Percentiles rank a stretch among this genome's conserved stretches.
Evolutionary conservation across 1,284 basidiomycete genomes (phyloP).

Genomic region (Meira nashicola): DNA sequence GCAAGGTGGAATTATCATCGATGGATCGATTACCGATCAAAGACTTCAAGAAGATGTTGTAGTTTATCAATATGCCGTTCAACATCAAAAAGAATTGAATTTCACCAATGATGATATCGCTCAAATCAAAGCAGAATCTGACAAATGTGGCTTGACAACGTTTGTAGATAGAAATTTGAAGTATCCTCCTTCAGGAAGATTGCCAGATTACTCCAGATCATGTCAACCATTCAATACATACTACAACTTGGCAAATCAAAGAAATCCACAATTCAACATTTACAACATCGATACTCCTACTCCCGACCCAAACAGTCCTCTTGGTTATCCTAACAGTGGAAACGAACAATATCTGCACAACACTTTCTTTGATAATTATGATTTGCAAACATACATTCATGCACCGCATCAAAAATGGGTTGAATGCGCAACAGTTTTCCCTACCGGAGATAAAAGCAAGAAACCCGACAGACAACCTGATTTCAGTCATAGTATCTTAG

Average conservation of each 20-base stretch:
- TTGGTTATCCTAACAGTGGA: neutral
- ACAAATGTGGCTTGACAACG: neutral
- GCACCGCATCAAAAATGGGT: neutral
- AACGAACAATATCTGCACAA: neutral
- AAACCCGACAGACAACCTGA: neutral
- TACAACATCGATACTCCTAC: neutral
- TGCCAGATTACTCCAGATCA: neutral
- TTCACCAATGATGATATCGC: neutral
- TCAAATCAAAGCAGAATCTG: neutral
- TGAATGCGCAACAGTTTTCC: neutral
- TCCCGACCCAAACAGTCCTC: neutral
- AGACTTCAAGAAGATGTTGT: neutral
- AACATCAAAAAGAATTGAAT: neutral
- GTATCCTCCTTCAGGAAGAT: neutral
- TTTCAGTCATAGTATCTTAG: neutral
- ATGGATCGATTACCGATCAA: neutral
- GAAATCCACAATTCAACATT: neutral
- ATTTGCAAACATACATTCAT: conserved; percentile 4
- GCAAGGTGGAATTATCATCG: conserved; percentile 14
- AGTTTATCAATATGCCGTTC: neutral
- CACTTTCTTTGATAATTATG: conserved; percentile 3
- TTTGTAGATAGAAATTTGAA: neutral
- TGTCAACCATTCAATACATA: neutral
- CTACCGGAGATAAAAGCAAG: neutral
- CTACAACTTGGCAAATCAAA: neutral